These are phyloP conservation scores for Ophiostoma novo-ulmi DNA, from an alignment of 2,329 filamentous ascomycete species.

Conservation along the genomic window DNA sequence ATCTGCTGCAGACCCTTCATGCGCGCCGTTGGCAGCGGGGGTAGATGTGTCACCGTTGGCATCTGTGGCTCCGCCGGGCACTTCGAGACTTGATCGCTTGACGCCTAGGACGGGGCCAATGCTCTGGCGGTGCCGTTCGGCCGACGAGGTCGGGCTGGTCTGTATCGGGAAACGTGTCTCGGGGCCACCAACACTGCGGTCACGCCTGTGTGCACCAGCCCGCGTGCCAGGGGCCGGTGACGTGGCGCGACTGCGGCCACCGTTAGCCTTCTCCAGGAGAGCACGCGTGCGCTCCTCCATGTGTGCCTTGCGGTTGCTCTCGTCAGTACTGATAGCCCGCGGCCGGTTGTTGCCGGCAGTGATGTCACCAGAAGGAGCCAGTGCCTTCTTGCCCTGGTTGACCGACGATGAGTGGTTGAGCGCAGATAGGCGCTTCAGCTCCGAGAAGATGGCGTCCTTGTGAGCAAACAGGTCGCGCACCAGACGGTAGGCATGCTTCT, in stretches of 20 bases:
- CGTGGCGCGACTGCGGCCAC: conserved; percentile 64
- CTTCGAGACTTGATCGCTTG: conserved; percentile 71
- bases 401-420: conserved; percentile 60
- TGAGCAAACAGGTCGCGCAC: conserved; percentile 88
- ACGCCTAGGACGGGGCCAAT: conserved; percentile 46
- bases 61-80: conserved; percentile 51
- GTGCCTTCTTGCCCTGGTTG: conserved; percentile 27
- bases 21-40: conserved; percentile 27
- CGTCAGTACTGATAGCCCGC: conserved; percentile 87
- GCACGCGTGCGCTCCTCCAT: conserved; percentile 91
- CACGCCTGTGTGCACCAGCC: conserved; percentile 59
- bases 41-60: conserved; percentile 22
- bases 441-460: conserved; percentile 92
- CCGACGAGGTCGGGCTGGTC: conserved; percentile 56
- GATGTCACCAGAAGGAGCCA: conserved; percentile 29
- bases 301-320: conserved; percentile 87
- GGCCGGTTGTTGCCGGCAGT: conserved; percentile 48
- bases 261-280: conserved; percentile 62
- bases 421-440: conserved; percentile 83
- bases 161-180: conserved; percentile 82
- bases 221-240: conserved; percentile 61
- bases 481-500: conserved; percentile 85
- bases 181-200: conserved; percentile 67
- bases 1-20: background rate
- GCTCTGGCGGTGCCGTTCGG: conserved; percentile 45